phyloP scores from a whole-genome alignment of 495 filamentous ascomycete genomes.

The Articulospora tetracladia region DNA sequence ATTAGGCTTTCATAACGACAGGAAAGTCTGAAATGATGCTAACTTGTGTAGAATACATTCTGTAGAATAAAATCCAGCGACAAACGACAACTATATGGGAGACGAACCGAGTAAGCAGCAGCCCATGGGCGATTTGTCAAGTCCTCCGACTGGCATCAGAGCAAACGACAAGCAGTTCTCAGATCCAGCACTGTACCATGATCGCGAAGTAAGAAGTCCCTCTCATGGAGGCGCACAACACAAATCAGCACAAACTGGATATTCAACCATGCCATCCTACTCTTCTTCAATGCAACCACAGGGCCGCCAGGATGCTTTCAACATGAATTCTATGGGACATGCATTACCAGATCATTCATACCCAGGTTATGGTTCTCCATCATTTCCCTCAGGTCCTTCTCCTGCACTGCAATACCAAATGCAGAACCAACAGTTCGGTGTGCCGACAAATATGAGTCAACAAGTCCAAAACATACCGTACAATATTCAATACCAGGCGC shows the following conservation, averaged over 20 bases:
- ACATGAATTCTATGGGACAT: slow-evolving; percentile 15
- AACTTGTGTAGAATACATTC: neutral
- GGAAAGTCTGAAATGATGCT: too few species aligned
- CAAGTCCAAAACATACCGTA: slow-evolving; percentile 41
- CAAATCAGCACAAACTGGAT: neutral
- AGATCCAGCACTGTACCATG: neutral
- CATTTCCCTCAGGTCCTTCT: slow-evolving; percentile 35
- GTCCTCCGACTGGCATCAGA: neutral
- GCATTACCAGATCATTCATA: slow-evolving; percentile 22
- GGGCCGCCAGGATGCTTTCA: slow-evolving; percentile 15
- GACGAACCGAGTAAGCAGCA: slow-evolving; percentile 9
- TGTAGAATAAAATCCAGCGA: slow-evolving; percentile 8
- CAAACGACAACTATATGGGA: slow-evolving; percentile 16
- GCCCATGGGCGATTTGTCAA: slow-evolving; percentile 6
- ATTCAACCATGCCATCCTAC: slow-evolving; percentile 6
- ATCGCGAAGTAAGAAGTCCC: slow-evolving; percentile 1
- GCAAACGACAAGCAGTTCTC: neutral
- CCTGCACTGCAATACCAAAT: slow-evolving; percentile 38
- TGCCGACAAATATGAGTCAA: slow-evolving; percentile 29
- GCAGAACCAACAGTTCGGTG: slow-evolving; percentile 42
- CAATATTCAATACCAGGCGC: slow-evolving; percentile 13
- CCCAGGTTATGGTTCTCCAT: slow-evolving; percentile 26
- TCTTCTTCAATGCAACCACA: slow-evolving; percentile 5
- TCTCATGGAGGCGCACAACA: neutral
- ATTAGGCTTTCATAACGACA: neutral